These are phyloP conservation scores for Paspalum vaginatum DNA, from an alignment of 176 grass and related monocot genomes.

Conservation along the genomic window DNA sequence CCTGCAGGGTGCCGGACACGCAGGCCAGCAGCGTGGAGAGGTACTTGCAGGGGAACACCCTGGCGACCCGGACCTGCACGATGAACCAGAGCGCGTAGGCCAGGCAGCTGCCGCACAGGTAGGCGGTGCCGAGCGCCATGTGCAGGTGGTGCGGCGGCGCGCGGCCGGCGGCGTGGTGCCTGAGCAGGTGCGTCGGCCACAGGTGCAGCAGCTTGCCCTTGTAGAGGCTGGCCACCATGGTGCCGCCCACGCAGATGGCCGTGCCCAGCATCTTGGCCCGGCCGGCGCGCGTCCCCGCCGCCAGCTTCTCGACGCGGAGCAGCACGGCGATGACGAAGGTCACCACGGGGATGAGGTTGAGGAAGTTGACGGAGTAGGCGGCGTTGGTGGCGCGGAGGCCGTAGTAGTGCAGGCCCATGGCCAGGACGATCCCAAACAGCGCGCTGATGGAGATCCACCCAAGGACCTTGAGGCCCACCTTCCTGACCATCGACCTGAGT, in stretches of 20 bases:
- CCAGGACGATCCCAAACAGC: conserved; percentile 31
- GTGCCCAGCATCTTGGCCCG: conserved; percentile 49
- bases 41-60: conserved; percentile 51
- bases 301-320: conserved; percentile 51
- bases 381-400: conserved; percentile 45
- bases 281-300: not conserved
- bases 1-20: conserved; percentile 27
- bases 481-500: conserved; percentile 42
- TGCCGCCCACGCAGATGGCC: conserved; percentile 45
- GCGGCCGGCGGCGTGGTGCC: not conserved
- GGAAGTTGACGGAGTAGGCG: conserved; percentile 38
- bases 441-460: conserved; percentile 37
- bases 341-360: conserved; percentile 48
- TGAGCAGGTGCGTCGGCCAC: conserved; percentile 41
- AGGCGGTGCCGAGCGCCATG: conserved; percentile 40
- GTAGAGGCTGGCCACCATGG: conserved; percentile 52
- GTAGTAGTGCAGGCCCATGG: conserved; percentile 53
- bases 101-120: conserved; percentile 42
- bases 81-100: conserved; percentile 57
- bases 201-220: conserved; percentile 28
- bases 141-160: not conserved
- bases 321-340: conserved; percentile 47
- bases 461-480: conserved; percentile 15
- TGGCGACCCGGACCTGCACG: conserved; percentile 27
- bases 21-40: conserved; percentile 47